Evolutionary conservation across 2,329 filamentous ascomycete species (phyloP).

Genomic region (Aureobasidium sp.): DNA sequence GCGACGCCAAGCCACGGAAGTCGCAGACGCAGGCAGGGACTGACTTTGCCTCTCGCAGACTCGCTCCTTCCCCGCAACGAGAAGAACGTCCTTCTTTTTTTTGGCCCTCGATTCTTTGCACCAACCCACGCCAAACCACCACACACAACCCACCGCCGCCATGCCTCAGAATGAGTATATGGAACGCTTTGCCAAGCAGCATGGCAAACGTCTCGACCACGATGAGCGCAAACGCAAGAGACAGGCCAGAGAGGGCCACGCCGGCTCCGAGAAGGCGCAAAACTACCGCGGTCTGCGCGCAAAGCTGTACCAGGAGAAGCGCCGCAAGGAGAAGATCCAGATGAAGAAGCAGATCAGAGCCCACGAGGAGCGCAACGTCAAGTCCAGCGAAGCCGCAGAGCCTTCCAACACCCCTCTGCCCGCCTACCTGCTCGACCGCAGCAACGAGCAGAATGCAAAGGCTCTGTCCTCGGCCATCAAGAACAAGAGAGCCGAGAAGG

Average conservation of each 20-base stretch:
- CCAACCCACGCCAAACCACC: not conserved
- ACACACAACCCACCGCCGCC: constrained; percentile 18
- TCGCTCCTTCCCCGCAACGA: not conserved
- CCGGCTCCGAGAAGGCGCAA: constrained; percentile 81
- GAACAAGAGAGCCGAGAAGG: constrained; percentile 90
- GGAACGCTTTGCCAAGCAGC: constrained; percentile 65
- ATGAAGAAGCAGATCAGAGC: constrained; percentile 92
- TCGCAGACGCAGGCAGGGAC: not conserved
- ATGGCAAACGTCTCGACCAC: constrained; percentile 57
- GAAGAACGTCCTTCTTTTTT: not conserved
- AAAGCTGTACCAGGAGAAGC: constrained; percentile 88
- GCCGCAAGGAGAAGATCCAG: constrained; percentile 96
- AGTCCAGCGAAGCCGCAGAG: constrained; percentile 69
- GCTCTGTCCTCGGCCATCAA: constrained; percentile 81
- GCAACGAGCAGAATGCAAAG: constrained; percentile 59
- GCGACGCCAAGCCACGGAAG: not conserved
- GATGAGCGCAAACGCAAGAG: constrained; percentile 87
- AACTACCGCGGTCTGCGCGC: constrained; percentile 85
- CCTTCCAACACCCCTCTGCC: constrained; percentile 76
- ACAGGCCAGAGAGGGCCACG: constrained; percentile 79
- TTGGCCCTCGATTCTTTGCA: not conserved
- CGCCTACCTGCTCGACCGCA: constrained; percentile 87
- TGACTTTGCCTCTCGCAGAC: not conserved
- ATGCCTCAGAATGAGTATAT: constrained; percentile 74
- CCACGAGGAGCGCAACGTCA: constrained; percentile 93